Conservation (phyloP, 2,329 filamentous ascomycete genomes). For the Exophiala bonariae region DNA sequence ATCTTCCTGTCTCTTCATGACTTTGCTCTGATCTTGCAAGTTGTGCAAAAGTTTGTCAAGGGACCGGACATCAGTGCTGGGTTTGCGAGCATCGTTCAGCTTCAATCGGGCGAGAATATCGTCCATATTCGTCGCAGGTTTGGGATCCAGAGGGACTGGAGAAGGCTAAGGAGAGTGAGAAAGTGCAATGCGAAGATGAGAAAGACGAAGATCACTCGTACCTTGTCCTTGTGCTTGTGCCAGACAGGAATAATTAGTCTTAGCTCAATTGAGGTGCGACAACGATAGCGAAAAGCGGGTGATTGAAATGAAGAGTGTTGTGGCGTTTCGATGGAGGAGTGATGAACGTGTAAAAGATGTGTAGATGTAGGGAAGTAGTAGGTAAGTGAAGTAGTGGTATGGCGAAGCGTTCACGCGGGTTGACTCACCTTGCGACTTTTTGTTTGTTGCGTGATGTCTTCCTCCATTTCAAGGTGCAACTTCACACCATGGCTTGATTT, state of each 20-base stretch:
- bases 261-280: no score
- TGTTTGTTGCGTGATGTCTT: constrained; percentile 6
- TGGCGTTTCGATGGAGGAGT: no score
- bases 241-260: no score
- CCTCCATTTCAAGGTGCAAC: constrained; percentile 21
- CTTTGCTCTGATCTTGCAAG: constrained; percentile 68
- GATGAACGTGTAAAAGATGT: no score
- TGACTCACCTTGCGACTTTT: constrained; percentile 17
- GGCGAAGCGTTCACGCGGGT: not conserved
- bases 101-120: constrained; percentile 51
- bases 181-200: not conserved
- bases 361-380: constrained; percentile 1
- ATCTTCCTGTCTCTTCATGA: constrained; percentile 61
- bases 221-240: constrained; percentile 23
- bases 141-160: constrained; percentile 29
- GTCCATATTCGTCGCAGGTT: constrained; percentile 56
- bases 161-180: constrained; percentile 4
- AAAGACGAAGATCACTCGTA: constrained; percentile 8
- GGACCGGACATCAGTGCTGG: constrained; percentile 24
- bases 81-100: constrained; percentile 34
- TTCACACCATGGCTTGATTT: constrained; percentile 26
- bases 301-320: no score
- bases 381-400: no score
- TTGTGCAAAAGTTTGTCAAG: constrained; percentile 62
- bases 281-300: constrained; percentile 17